Evolutionary conservation across 495 filamentous ascomycete genomes (phyloP).

Genomic region (Rostrohypoxylon terebratum): DNA sequence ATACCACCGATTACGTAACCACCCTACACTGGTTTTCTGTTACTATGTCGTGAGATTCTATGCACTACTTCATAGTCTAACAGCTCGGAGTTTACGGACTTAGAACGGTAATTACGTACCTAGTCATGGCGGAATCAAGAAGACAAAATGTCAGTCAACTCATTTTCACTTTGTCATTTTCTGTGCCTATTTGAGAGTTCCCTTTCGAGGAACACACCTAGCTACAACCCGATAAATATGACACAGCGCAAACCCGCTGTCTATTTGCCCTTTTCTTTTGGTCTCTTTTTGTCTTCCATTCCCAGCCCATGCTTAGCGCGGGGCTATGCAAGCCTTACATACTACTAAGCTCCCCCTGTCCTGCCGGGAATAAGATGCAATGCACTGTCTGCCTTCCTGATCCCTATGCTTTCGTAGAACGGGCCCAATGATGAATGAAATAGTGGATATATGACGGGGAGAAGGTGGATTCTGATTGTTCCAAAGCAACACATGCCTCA

Average conservation of each 20-base stretch:
- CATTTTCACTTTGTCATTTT: conserved; percentile 1
- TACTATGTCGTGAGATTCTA: too few species aligned
- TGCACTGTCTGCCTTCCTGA: conserved; percentile 3
- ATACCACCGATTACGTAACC: too few species aligned
- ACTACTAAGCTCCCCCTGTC: conserved; percentile 16
- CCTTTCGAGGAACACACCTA: background rate
- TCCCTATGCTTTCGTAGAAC: background rate
- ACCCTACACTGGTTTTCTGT: too few species aligned
- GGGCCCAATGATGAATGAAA: conserved; percentile 1
- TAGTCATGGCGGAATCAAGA: background rate
- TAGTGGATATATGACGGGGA: background rate
- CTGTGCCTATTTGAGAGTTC: background rate
- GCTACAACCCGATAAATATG: background rate
- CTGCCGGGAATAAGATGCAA: conserved; percentile 30
- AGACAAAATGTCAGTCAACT: background rate
- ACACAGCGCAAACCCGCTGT: conserved; percentile 4
- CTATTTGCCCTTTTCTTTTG: conserved; percentile 1
- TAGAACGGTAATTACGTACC: too few species aligned
- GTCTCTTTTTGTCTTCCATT: conserved; percentile 11
- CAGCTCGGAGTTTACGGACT: too few species aligned
- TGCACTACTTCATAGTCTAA: too few species aligned
- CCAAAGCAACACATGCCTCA: background rate
- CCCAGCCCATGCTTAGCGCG: background rate
- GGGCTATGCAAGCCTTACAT: conserved; percentile 29
- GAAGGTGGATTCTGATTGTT: background rate